A percentile compares a stretch with the other conserved stretches of the same genome.
Evolutionary conservation across 495 filamentous ascomycete genomes (phyloP).

Genomic region (Platismatia glauca): DNA sequence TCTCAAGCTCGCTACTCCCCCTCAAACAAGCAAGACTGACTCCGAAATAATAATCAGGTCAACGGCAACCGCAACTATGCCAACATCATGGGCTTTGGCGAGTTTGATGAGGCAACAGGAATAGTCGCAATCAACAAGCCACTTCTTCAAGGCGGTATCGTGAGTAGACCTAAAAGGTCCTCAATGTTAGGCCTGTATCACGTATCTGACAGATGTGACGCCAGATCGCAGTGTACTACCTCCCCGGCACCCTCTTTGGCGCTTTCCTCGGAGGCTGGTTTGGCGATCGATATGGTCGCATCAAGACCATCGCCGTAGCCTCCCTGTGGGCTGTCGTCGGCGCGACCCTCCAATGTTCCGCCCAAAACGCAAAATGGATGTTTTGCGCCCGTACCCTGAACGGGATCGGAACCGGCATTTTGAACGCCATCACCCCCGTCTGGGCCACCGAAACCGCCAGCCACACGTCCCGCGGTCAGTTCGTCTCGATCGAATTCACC

Average conservation of each 20-base stretch:
- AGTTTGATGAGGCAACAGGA: slow-evolving; percentile 32
- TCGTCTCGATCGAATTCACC: slow-evolving; percentile 66
- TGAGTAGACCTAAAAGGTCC: background rate
- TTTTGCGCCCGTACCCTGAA: slow-evolving; percentile 58
- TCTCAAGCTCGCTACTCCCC: too few species aligned
- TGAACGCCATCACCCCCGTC: slow-evolving; percentile 62
- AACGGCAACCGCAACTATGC: slow-evolving; percentile 45
- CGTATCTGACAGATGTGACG: background rate
- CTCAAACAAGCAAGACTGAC: too few species aligned
- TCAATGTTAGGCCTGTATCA: background rate
- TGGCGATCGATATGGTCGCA: slow-evolving; percentile 53
- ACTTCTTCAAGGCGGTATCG: slow-evolving; percentile 47
- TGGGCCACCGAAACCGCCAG: slow-evolving; percentile 62
- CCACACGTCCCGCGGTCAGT: slow-evolving; percentile 59
- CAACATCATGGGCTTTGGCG: slow-evolving; percentile 41
- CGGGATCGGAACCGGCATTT: slow-evolving; percentile 58
- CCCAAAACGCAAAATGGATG: slow-evolving; percentile 61
- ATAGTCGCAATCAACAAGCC: slow-evolving; percentile 36
- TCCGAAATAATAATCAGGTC: slow-evolving; percentile 25
- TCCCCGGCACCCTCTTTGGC: slow-evolving; percentile 57
- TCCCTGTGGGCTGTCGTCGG: slow-evolving; percentile 51
- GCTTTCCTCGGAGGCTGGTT: slow-evolving; percentile 52
- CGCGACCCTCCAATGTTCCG: slow-evolving; percentile 52
- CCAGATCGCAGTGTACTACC: slow-evolving; percentile 48
- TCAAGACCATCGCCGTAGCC: slow-evolving; percentile 53